Evolutionary conservation across 192 early-diverging fungal species (phyloP).

Genomic region (Backusella tarrabulga): DNA sequence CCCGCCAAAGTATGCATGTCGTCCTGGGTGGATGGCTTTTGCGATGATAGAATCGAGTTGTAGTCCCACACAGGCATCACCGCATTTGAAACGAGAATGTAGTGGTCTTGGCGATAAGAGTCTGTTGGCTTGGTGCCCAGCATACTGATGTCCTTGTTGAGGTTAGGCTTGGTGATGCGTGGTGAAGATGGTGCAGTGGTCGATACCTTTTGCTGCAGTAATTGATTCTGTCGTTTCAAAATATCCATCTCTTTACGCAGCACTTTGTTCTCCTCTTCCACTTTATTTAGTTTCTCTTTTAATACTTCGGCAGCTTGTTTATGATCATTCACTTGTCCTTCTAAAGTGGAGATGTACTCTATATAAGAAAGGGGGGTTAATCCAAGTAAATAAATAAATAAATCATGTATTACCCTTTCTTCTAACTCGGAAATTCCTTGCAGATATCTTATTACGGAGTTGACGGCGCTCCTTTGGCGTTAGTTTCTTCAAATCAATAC

Average conservation of each 20-base stretch:
- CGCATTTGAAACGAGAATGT: slow-evolving; percentile 29
- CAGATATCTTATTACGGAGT: slow-evolving; percentile 74
- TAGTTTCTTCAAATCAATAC: slow-evolving; percentile 54
- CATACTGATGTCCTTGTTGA: slow-evolving; percentile 37
- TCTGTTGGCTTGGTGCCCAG: slow-evolving; percentile 29
- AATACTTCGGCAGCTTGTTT: slow-evolving; percentile 29
- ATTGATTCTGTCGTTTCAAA: slow-evolving; percentile 31
- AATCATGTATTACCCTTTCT: slow-evolving; percentile 52
- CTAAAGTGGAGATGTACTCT: slow-evolving; percentile 40
- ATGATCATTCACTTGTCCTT: slow-evolving; percentile 35
- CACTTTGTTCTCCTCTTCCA: slow-evolving; percentile 34
- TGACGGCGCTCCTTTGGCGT: slow-evolving; percentile 67
- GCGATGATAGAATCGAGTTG: slow-evolving; percentile 10
- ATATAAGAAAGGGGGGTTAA: background rate
- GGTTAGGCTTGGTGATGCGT: slow-evolving; percentile 21
- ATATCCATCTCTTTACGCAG: slow-evolving; percentile 30
- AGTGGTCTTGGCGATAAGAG: slow-evolving; percentile 27
- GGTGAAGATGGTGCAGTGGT: background rate
- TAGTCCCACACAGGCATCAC: slow-evolving; percentile 28
- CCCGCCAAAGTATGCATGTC: background rate
- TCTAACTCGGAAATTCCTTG: slow-evolving; percentile 70
- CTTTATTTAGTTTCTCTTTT: slow-evolving; percentile 21
- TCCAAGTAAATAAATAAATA: background rate
- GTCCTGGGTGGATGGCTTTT: background rate
- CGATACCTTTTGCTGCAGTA: slow-evolving; percentile 22